Conservation (phyloP, 768 basidiomycete species). For the Heimioporus sp. region DNA sequence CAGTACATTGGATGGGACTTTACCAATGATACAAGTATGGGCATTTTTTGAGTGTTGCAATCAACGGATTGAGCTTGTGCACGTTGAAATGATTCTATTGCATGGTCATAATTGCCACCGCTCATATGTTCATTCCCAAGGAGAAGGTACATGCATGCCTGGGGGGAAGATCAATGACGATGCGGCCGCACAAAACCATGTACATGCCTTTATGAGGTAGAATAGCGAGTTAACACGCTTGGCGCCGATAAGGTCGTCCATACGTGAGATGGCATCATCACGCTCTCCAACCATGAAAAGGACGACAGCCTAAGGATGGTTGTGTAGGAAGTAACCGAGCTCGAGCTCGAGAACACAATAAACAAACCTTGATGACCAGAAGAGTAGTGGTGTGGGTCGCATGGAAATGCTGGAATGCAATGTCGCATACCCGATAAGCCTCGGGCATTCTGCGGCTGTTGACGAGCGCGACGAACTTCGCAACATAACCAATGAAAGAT, state of each 20-base stretch:
- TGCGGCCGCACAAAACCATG: too few species aligned
- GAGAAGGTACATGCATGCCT: slow-evolving; percentile 5
- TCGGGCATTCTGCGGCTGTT: background rate
- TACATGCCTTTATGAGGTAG: background rate
- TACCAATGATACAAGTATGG: slow-evolving; percentile 5
- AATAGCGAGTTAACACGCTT: background rate
- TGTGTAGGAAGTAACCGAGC: too few species aligned
- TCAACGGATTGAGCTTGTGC: background rate
- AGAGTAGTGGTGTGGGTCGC: background rate
- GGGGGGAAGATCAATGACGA: background rate
- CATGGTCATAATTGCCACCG: background rate
- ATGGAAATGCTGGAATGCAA: background rate
- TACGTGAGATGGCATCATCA: slow-evolving; percentile 3
- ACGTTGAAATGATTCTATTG: background rate
- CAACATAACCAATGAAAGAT: slow-evolving; percentile 2
- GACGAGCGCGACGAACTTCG: slow-evolving; percentile 2
- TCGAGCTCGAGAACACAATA: background rate
- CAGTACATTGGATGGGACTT: background rate
- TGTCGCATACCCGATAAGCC: slow-evolving; percentile 1
- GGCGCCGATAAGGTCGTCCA: background rate
- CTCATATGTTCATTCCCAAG: slow-evolving; percentile 4
- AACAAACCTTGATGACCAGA: slow-evolving; percentile 7
- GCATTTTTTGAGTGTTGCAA: background rate
- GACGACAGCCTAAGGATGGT: background rate
- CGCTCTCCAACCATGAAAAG: too few species aligned